Evolutionary conservation across 2,329 filamentous ascomycete genomes (phyloP), one percentile per base, ranked within the genome.

Genomic region (Fusarium neocosmosporiellum): DNA sequence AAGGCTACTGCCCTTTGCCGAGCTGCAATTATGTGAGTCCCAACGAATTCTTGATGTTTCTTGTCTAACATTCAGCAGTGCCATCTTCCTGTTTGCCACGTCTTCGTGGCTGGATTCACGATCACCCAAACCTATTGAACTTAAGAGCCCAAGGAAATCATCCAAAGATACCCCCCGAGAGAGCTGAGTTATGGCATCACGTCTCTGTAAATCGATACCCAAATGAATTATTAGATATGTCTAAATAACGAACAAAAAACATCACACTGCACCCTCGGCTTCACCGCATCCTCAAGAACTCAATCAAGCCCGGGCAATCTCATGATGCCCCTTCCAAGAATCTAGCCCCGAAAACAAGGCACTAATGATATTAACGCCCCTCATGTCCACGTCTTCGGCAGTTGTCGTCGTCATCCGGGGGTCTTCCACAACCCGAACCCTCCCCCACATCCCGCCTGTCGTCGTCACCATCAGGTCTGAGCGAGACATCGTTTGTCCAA

Each of bases 1-100:
- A 73, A 73, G 41, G 70, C 71, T 0, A 73, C 71, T 33, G 71
- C 71, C 14, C n/a, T 73, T 1, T 73, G 64, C 16, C 63, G 71
- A 43, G 71, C 67, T 31, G 70, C 59, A 37, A 71, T 73, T 27
- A 63, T 73, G 71, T 73, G 43, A 18, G 70, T 62, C 22, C 5
- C 20, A 8, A 33, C 3, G 10, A 16, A 10, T 5, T 13, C 1
- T 8, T 3, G 1, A 2, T 24, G 8, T 27, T 29, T 18, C 36
- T 54, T 14, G 1, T 33, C 62, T 72, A 54, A 72, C 36, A 14
- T 27, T 24, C 7, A 13, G 9, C 59, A 73, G 71, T 1, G 71
- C 70, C 7, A 36, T 66, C 41, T 73, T 73, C 20, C 67, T 73
- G 37, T 73, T 73, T 48, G 67, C 31, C 36, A 73, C 65, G 48